These are phyloP conservation scores for Calycina herbarum DNA, from an alignment of 2,329 filamentous ascomycete species.

Conservation along the genomic window DNA sequence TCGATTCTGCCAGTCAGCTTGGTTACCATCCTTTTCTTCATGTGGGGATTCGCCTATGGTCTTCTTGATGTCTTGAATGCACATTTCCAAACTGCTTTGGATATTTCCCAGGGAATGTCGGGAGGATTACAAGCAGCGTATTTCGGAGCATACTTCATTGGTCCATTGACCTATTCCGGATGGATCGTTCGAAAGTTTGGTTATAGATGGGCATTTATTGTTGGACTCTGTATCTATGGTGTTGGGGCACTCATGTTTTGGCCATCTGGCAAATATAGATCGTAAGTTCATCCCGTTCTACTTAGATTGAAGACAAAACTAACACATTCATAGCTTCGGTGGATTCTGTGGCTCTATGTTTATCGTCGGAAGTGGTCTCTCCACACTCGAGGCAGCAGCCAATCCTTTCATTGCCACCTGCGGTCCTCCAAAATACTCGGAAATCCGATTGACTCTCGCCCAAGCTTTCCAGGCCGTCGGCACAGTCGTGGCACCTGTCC, in stretches of 20 bases:
- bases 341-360: slow-evolving; percentile 45
- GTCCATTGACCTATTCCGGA: slow-evolving; percentile 64
- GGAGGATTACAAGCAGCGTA: slow-evolving; percentile 70
- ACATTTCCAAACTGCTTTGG: slow-evolving; percentile 55
- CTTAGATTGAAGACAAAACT: neutral
- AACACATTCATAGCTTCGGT: slow-evolving; percentile 22
- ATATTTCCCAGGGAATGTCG: slow-evolving; percentile 56
- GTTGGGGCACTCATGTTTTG: slow-evolving; percentile 79
- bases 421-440: slow-evolving; percentile 70
- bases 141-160: slow-evolving; percentile 70
- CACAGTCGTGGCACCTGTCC: slow-evolving; percentile 68
- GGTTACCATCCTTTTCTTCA: slow-evolving; percentile 77
- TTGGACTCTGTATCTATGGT: slow-evolving; percentile 72
- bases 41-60: slow-evolving; percentile 90
- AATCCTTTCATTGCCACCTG: slow-evolving; percentile 73
- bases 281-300: slow-evolving; percentile 19
- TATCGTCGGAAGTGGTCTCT: slow-evolving; percentile 74
- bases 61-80: slow-evolving; percentile 77
- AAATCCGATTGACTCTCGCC: slow-evolving; percentile 71
- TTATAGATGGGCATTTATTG: slow-evolving; percentile 77
- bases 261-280: slow-evolving; percentile 63
- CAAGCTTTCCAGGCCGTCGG: slow-evolving; percentile 76
- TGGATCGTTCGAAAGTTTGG: slow-evolving; percentile 70
- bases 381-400: slow-evolving; percentile 75
- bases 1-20: slow-evolving; percentile 45